A percentile compares a stretch with the other conserved stretches of the same genome.
Conservation (phyloP, 441 rosid species). For the Erodium texanum region DNA sequence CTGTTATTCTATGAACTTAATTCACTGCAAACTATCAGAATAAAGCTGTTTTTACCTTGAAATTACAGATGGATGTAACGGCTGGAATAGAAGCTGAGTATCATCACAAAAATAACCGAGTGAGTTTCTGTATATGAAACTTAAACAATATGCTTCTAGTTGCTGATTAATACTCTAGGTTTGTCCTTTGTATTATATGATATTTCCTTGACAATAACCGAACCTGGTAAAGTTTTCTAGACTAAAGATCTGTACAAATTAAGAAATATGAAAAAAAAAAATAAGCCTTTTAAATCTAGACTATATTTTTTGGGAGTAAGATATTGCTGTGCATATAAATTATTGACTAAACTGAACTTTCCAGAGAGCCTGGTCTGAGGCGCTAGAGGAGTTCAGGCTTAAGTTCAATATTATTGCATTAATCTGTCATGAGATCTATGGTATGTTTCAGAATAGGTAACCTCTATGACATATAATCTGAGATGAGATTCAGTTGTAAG, state of each 20-base stretch:
- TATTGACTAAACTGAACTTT: neutral
- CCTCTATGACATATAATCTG: neutral
- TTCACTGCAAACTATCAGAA: constrained; percentile 3
- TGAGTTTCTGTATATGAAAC: constrained; percentile 21
- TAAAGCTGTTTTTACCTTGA: constrained; percentile 14
- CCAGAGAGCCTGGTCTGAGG: neutral
- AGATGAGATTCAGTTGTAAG: neutral
- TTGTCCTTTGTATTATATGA: neutral
- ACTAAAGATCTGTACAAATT: neutral
- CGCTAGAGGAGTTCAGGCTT: neutral
- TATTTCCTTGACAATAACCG: neutral
- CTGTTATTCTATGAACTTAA: neutral
- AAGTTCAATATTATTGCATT: neutral
- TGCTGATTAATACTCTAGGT: neutral
- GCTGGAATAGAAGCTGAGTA: constrained; percentile 94
- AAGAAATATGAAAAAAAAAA: neutral
- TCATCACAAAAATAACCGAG: constrained; percentile 89
- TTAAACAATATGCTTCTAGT: neutral
- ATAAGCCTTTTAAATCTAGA: neutral
- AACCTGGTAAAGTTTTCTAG: neutral
- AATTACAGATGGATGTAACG: constrained; percentile 78
- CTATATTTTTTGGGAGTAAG: neutral
- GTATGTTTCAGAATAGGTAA: neutral
- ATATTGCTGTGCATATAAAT: neutral
- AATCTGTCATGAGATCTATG: neutral